A percentile compares a stretch with the other conserved stretches of the same genome.
Evolutionary conservation across 345 rosid species (phyloP).

Genomic region (Eucalyptus marginata): DNA sequence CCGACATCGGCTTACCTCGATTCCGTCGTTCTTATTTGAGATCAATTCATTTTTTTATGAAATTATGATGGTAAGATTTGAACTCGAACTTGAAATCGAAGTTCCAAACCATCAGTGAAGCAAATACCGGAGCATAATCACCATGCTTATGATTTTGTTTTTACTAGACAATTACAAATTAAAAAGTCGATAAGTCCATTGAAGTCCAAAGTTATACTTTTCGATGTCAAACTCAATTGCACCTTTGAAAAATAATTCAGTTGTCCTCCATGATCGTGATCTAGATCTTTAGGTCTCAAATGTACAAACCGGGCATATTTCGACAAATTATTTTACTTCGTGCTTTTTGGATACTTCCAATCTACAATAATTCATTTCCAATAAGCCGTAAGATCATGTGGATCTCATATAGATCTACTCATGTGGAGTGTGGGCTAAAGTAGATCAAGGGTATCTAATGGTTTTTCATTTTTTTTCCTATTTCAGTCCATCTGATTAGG

Average conservation of each 20-base stretch:
- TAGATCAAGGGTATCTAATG: neutral
- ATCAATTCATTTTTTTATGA: neutral
- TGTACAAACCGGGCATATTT: neutral
- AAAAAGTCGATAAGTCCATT: too few relatives aligned
- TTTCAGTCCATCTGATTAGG: rapidly evolving
- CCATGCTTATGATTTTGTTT: neutral
- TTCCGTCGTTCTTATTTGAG: neutral
- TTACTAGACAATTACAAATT: neutral
- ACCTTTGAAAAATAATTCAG: neutral
- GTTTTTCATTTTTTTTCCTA: too few relatives aligned
- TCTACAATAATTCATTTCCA: too few relatives aligned
- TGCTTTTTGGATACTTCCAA: too few relatives aligned
- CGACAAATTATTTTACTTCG: neutral
- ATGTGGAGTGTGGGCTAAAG: neutral
- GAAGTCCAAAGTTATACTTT: neutral
- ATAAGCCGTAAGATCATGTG: rapidly evolving
- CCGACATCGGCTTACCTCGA: neutral
- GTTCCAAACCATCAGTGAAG: neutral
- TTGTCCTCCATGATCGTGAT: neutral
- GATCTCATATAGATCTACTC: rapidly evolving
- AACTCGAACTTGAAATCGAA: too few relatives aligned
- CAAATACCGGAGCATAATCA: too few relatives aligned
- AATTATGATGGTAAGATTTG: neutral
- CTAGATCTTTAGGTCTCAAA: neutral
- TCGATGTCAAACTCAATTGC: neutral